Evolutionary conservation across 768 basidiomycete species (phyloP).

Genomic region (Lanmaoa pseudosensibilis): DNA sequence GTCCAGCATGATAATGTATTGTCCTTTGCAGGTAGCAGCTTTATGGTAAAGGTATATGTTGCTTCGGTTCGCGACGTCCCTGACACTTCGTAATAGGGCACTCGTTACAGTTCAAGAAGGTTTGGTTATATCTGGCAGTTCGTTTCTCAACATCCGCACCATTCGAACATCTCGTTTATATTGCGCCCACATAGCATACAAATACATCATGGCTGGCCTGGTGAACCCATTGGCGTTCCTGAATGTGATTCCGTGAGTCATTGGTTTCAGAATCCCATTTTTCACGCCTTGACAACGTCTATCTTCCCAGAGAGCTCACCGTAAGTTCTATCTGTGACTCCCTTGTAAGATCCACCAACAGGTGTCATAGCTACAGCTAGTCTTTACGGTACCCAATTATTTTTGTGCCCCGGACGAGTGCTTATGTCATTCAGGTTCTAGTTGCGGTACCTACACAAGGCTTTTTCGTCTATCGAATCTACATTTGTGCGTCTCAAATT

Average conservation of each 20-base stretch:
- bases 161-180: not conserved
- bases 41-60: constrained; percentile 5
- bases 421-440: constrained; percentile 2
- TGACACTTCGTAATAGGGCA: constrained; percentile 1
- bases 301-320: constrained; percentile 1
- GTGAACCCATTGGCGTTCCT: not conserved
- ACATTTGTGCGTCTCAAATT: constrained; percentile 1
- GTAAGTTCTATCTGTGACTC: not conserved
- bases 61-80: not conserved
- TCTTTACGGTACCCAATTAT: not conserved
- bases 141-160: not conserved
- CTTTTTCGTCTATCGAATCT: constrained; percentile 15
- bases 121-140: constrained; percentile 6
- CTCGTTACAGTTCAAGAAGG: constrained; percentile 15
- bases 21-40: constrained; percentile 4
- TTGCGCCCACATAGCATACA: constrained; percentile 4
- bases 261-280: not conserved
- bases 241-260: not conserved
- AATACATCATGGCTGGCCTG: constrained; percentile 1
- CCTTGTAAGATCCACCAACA: not conserved
- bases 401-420: no score
- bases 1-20: not conserved
- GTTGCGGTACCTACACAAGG: constrained; percentile 6
- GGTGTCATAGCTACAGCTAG: constrained; percentile 7
- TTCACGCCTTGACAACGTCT: not conserved